Evolutionary conservation across 73 alveolate genomes (phyloP), one percentile per base, ranked within the genome.

Genomic region (Paramecium sexaurelia): DNA sequence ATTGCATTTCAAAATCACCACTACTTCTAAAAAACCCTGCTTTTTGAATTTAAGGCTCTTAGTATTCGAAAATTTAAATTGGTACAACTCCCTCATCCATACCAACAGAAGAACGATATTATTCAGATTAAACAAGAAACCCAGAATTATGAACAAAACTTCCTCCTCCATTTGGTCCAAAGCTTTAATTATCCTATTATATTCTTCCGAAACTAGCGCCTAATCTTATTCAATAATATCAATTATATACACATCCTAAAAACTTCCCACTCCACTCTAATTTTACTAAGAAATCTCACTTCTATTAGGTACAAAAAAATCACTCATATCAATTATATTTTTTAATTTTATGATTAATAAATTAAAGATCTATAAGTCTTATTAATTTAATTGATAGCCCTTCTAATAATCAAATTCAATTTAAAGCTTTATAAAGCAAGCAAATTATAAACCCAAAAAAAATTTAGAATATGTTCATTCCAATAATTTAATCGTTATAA

Each of bases 1-100:
- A 73, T 7, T 73, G 66, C 87, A 73, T 73, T 37, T 73, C 87
- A 35, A 73, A 73, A 73, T 73, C 87, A 3, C 87, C 87, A 35
- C 66, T 35, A 35, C 66, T 35, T 13, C 87, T 73, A 73, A n/a
- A 73, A 27, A 73, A 37, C 10, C 39, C 39, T 73, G 57, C 67
- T 37, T 73, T 73, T 66, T 73, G 17, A 35, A 66, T 66, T 32
- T 73, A 32, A 32, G 87, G 87, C 19, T 73, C 87, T 35, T 27
- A 32, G 45, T 73, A 73, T 35, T 73, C 87, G 15, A 33, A 37
- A 66, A 66, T 24, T 41, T 73, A 73, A 20, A 73, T 32, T 35
- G 87, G 87, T 10, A 32, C 83, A 26, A 22, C 43, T 20, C 41
- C 83, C 4, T 73, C 87, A 5, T 73, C 87, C 9, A 73, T 17